Evolutionary conservation across 257 asterid genomes (phyloP), one percentile per base, ranked within the genome.

Genomic region (Penstemon davidsonii): DNA sequence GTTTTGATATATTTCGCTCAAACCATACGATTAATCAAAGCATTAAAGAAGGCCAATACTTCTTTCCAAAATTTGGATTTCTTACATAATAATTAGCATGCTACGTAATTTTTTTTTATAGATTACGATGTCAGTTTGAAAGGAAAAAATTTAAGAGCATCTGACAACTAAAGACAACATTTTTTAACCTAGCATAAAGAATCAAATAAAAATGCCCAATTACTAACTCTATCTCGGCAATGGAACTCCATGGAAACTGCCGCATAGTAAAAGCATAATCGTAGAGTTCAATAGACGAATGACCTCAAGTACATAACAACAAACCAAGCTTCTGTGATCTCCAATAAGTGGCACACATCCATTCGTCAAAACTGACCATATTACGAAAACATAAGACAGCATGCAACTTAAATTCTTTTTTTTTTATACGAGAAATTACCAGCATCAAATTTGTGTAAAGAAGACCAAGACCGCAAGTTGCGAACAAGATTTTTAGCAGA

Each of bases 401-500:
- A 7, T 46, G 12, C n/a, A 7, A 1, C 7, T 46, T 52, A 6
- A n/a, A 55, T 19, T 9, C 3, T 5, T 37, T 6, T 15, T 0
- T n/a, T 10, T 25, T 36, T 1, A 58, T 3, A 10, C 43, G 37
- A 3, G 63, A 58, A n/a, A 4, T 8, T 33, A 58, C 63, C 63
- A 6, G 63, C 63, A 12, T 58, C 63, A 58, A 58, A 58, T 58
- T 18, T 36, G 4, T 7, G 11, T 18, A 7, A 3, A 38, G 41
- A 38, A 33, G 63, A 58, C 63, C 46, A 58, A 37, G 12, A 41
- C 46, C 63, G 63, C 63, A 58, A 38, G 2, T 58, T 3, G 46
- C 15, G 45, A 58, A 58, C 63, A 58, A 4, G 41, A 0, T 38
- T 38, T 5, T 58, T 19, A 11, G 44, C 63, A 3, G 33, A 33